phyloP scores from a whole-genome alignment of 495 filamentous ascomycete genomes.

The Podospora pseudopauciseta region DNA sequence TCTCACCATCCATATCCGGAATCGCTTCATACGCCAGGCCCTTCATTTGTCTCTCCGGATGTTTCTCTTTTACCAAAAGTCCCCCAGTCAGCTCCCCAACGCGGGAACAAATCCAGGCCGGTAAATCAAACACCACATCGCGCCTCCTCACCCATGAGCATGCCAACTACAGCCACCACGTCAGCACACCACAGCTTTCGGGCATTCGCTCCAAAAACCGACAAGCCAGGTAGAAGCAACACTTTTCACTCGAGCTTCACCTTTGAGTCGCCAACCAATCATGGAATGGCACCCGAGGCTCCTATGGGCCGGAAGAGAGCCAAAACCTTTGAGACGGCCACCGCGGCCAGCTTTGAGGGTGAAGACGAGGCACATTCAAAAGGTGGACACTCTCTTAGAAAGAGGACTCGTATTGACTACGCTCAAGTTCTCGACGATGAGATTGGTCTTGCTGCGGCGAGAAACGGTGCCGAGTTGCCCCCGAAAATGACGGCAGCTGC shows the following conservation, averaged over 20 bases:
- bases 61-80: conserved; percentile 2
- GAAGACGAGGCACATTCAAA: conserved; percentile 39
- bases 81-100: conserved; percentile 16
- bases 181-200: conserved; percentile 5
- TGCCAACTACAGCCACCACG: conserved; percentile 18
- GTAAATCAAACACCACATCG: conserved; percentile 16
- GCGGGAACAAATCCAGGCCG: conserved; percentile 21
- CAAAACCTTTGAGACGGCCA: conserved; percentile 34
- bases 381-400: conserved; percentile 48
- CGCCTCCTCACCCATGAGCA: conserved; percentile 25
- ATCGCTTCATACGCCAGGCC: conserved; percentile 3
- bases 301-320: conserved; percentile 31
- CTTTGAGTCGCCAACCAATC: conserved; percentile 28
- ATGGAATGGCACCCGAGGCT: conserved; percentile 22
- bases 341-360: conserved; percentile 24
- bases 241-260: conserved; percentile 27
- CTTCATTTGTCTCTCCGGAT: conserved; percentile 8
- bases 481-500: conserved; percentile 22
- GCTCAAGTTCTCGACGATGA: conserved; percentile 42
- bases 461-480: not conserved
- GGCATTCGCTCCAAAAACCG: not conserved
- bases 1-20: conserved; percentile 15
- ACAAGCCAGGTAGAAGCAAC: conserved; percentile 22
- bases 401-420: conserved; percentile 46
- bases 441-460: conserved; percentile 5